A percentile compares a stretch with the other conserved stretches of the same genome.
phyloP scores from a whole-genome alignment of 257 asterid genomes.

The Nyctanthes arbortristis region DNA sequence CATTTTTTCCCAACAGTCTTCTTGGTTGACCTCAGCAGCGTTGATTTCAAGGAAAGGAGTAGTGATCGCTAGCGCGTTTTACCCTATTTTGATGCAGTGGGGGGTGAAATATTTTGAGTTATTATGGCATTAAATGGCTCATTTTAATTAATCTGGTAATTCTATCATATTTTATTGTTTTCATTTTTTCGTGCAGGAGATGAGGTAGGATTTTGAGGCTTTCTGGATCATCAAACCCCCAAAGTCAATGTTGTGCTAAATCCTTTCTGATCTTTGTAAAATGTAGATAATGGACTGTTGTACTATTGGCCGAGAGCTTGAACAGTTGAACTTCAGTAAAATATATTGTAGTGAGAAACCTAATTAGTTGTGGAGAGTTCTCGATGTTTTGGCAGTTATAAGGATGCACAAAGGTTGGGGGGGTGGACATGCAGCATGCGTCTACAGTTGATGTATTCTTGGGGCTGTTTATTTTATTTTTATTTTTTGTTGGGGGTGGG shows the following conservation, averaged over 20 bases:
- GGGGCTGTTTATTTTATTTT: too few species aligned
- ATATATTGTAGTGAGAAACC: not conserved
- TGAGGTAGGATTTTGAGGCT: conserved; percentile 57
- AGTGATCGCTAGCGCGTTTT: too few species aligned
- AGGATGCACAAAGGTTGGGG: not conserved
- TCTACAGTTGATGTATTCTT: too few species aligned
- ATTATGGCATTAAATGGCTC: not conserved
- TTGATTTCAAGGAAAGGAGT: too few species aligned
- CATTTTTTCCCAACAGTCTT: too few species aligned
- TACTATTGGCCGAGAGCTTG: not conserved
- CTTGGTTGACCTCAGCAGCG: too few species aligned
- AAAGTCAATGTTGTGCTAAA: conserved; percentile 12
- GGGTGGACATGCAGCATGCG: too few species aligned
- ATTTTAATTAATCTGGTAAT: not conserved
- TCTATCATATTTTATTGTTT: not conserved
- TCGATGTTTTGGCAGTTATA: not conserved
- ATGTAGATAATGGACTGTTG: not conserved
- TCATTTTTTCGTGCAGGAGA: conserved; percentile 65
- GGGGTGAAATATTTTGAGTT: not conserved
- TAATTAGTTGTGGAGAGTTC: not conserved
- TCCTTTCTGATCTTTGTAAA: not conserved
- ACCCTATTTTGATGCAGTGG: not conserved
- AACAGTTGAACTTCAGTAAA: not conserved
- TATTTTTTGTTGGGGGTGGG: too few species aligned
- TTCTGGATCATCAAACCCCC: conserved; percentile 10